Conservation (phyloP, 2,329 filamentous ascomycete genomes). For the Colletotrichum sp. region DNA sequence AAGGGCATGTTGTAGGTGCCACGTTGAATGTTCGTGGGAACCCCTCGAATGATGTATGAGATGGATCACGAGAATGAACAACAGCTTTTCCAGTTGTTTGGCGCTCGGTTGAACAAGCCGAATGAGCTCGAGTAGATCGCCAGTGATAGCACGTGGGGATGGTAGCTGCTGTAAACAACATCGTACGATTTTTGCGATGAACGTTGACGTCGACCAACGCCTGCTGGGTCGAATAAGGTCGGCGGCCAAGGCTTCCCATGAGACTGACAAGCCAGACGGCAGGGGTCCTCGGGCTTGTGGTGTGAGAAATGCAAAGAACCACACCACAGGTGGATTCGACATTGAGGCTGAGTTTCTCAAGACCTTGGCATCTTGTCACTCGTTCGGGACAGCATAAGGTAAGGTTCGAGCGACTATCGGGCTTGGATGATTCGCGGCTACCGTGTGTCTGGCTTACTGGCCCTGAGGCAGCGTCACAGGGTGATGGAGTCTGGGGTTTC, state of each 20-base stretch:
- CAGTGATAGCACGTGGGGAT: constrained; percentile 13
- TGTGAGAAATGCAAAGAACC: constrained; percentile 1
- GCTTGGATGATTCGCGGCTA: background rate
- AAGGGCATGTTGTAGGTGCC: constrained; percentile 76
- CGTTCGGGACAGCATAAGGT: background rate
- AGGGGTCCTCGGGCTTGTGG: background rate
- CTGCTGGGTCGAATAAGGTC: background rate
- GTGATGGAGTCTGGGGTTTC: background rate
- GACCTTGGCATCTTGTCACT: constrained; percentile 8
- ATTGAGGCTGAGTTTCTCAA: constrained; percentile 7
- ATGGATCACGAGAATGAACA: background rate
- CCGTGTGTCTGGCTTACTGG: background rate
- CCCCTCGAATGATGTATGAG: background rate
- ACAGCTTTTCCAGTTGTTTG: background rate
- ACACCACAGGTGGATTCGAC: constrained; percentile 2
- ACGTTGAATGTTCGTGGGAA: background rate
- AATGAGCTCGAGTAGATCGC: constrained; percentile 14
- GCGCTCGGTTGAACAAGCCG: constrained; percentile 9
- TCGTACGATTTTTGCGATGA: constrained; percentile 23
- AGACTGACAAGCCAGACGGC: background rate
- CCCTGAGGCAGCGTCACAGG: background rate
- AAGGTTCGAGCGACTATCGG: background rate
- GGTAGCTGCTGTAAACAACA: constrained; percentile 10
- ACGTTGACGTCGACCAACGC: background rate
- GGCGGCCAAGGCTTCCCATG: constrained; percentile 1